Percentiles rank a stretch among this genome's conserved stretches.
Evolutionary conservation across 768 basidiomycete genomes (phyloP).

Genomic region (Lactarius psammicola): DNA sequence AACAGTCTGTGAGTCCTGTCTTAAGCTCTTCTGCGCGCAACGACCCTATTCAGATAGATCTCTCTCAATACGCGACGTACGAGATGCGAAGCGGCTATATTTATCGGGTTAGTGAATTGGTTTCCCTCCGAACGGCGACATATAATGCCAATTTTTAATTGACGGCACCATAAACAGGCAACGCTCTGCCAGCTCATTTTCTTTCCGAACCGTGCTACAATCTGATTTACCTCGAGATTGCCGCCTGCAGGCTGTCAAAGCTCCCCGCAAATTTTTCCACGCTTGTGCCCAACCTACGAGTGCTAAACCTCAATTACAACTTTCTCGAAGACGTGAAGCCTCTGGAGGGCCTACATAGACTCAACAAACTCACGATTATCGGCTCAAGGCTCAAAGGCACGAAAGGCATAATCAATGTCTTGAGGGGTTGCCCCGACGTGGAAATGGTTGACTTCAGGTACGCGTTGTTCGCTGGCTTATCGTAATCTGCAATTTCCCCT

Average conservation of each 20-base stretch:
- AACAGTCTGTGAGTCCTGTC: conserved; percentile 63
- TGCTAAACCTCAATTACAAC: conserved; percentile 96
- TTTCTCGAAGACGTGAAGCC: conserved; percentile 73
- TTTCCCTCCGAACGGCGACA: conserved; percentile 17
- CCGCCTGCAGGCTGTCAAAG: conserved; percentile 73
- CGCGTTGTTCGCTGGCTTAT: conserved; percentile 33
- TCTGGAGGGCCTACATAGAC: conserved; percentile 67
- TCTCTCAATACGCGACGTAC: conserved; percentile 61
- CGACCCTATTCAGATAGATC: conserved; percentile 38
- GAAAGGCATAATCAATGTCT: conserved; percentile 66
- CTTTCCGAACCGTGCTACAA: conserved; percentile 79
- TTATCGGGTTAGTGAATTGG: conserved; percentile 70
- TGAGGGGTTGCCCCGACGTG: conserved; percentile 70
- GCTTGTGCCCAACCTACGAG: conserved; percentile 80
- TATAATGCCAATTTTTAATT: conserved; percentile 30
- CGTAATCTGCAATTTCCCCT: conserved; percentile 20
- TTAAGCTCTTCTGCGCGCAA: conserved; percentile 27
- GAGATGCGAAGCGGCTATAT: conserved; percentile 92
- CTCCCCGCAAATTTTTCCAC: conserved; percentile 68
- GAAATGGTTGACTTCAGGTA: conserved; percentile 93
- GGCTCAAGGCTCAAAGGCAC: conserved; percentile 77
- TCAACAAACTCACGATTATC: conserved; percentile 84
- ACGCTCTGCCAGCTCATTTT: conserved; percentile 60
- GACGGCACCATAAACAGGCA: conserved; percentile 51
- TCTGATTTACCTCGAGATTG: conserved; percentile 88